Base-by-base conservation (phyloP, 2,329 filamentous ascomycete genomes). In the Coniochaeta hoffmannii region DNA sequence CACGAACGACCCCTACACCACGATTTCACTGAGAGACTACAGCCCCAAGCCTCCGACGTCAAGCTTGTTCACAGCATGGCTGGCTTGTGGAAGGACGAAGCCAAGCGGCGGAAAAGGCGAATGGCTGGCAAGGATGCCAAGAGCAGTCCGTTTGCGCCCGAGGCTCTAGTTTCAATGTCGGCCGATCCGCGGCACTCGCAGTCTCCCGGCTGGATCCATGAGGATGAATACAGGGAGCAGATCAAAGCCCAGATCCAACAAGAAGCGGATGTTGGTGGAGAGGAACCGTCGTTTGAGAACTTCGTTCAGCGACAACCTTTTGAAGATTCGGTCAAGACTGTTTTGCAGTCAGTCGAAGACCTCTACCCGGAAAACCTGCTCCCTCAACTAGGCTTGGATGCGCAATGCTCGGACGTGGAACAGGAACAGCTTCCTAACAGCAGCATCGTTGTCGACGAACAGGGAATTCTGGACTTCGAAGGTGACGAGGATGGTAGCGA, bases 21-120 rank as follows among this genome's bases (percentile, higher is more conserved):
- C 65, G 85, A 92, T 64, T 96, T 99, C 62, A 74, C 86, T 22
- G 94, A 97, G 68, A 80, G 83, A 12, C 69, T 83, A 11, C 75
- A 80, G 34, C 85, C 89, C 3, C 69, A 87, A 19, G 75, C 82
- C 0, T 70, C 78, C 0, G 85, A 89, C 60, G 76, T 92, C 65
- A 96, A 95, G 65, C 78, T 96, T 11, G 92, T 99, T 6, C 68
- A 90, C 65, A 99, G 94, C 60, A 93, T 99, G 89, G 91, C 90
- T 55, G 88, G 89, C 0, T 72, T 99, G 2, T 99, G 94, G 94
- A 86, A 85, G 66, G 90, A 96, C 63, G 94, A 97, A 69, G 90
- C 87, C 0, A 85, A 84, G 57, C 82, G 92, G 46, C 82, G 92
- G 31, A 93, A 89, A 69, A 77, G 81, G 50, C 82, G 81, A 49